Conservation (phyloP, 768 basidiomycete genomes). For the Trametes cingulata region DNA sequence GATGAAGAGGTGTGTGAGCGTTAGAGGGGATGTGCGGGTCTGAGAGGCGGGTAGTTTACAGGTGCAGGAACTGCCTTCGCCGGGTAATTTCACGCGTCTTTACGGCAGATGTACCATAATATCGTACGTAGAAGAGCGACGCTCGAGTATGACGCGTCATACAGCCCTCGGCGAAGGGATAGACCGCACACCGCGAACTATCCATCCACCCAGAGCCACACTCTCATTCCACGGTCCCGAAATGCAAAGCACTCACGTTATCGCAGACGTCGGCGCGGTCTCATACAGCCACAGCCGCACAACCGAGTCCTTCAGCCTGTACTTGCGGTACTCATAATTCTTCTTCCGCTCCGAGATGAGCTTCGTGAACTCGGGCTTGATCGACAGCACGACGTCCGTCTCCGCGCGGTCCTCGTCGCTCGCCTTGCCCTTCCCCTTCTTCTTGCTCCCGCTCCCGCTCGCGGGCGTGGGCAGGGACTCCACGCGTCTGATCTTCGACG, state of each 20-base stretch:
- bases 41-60: neutral
- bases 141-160: too few relatives aligned
- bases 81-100: too few relatives aligned
- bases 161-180: too few relatives aligned
- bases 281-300: constrained; percentile 37
- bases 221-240: neutral
- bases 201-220: neutral
- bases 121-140: too few relatives aligned
- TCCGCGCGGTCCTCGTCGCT: constrained; percentile 27
- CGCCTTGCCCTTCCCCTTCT: neutral
- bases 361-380: constrained; percentile 34
- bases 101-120: too few relatives aligned
- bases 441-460: neutral
- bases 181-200: too few relatives aligned
- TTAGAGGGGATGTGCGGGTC: neutral
- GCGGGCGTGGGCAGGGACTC: neutral
- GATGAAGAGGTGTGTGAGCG: too few relatives aligned
- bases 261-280: constrained; percentile 31
- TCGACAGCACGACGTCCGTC: constrained; percentile 36
- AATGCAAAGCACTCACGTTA: constrained; percentile 29
- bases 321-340: constrained; percentile 40
- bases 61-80: too few relatives aligned
- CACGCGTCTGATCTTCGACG: neutral
- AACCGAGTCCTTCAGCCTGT: constrained; percentile 33
- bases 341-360: constrained; percentile 36